These are phyloP conservation scores for Tetrahymena thermophila DNA, from an alignment of 73 alveolate genomes.

Conservation along the genomic window DNA sequence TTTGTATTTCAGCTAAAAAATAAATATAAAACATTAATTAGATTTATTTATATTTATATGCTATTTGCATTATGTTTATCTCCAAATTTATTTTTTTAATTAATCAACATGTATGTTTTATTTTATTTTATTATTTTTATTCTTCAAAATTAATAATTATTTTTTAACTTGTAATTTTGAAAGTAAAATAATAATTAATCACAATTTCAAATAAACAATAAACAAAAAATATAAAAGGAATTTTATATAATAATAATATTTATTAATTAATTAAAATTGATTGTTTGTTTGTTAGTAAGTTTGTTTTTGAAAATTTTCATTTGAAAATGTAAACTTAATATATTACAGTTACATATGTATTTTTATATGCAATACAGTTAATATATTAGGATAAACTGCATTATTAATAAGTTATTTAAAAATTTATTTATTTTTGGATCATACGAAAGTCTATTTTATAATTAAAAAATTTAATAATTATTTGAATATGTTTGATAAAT, in stretches of 20 bases:
- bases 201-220: too few species aligned
- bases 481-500: neutral
- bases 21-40: too few species aligned
- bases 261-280: too few species aligned
- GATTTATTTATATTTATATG: neutral
- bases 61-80: neutral
- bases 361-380: neutral
- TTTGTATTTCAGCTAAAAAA: neutral
- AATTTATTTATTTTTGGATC: neutral
- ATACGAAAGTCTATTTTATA: neutral
- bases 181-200: too few species aligned
- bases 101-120: too few species aligned
- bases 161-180: too few species aligned
- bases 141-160: too few species aligned
- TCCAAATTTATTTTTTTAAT: neutral
- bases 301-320: neutral
- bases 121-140: too few species aligned
- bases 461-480: neutral
- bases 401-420: neutral
- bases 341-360: neutral
- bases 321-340: neutral
- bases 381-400: neutral
- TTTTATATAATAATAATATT: too few species aligned
- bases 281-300: neutral
- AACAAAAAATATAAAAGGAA: too few species aligned